Evolutionary conservation across 1,284 basidiomycete genomes (phyloP), one percentile per base, ranked within the genome.

Genomic region (Irpex lacteus): DNA sequence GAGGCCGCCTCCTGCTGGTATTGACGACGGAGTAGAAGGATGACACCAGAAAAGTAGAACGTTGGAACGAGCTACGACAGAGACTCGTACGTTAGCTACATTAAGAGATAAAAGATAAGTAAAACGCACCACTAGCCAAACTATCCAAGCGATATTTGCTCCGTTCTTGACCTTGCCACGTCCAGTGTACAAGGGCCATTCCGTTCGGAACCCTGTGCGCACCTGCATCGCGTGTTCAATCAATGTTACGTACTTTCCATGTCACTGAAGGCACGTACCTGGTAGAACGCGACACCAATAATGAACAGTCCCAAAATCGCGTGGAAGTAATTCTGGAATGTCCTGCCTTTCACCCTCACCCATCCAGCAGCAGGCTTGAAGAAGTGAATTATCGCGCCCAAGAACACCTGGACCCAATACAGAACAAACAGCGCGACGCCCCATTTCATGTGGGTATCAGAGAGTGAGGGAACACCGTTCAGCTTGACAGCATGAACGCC

Each of bases 361-460:
- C 15, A 15, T 9, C 9, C 21, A 21, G 2, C 19, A 64, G 60
- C 11, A 70, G 76, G 71, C 72, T 87, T 87, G 62, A 85, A 67
- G 63, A 74, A 84, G 72, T 92, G 90, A 62, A 89, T 84, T 63
- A 87, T 67, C 3, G 80, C 78, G 3, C 90, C 90, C 7, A 90
- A 72, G 1, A 71, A 67, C 66, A 82, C 77, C 73, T 93, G 90
- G 9, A 81, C 61, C 60, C 86, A 50, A 70, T 89, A 86, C n/a
- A 92, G 75, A 53, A 81, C 78, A 65, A 91, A 83, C 52, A 92
- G 74, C 5, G 79, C 81, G 55, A 87, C 71, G 37, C 90, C 90
- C 69, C 82, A 80, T 75, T 79, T 78, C 85, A 86, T 87, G 74
- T 90, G 86, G 7, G 72, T 67, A 62, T 84, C 80, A 66, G 80